These are phyloP conservation scores for Citrus sp. DNA, from an alignment of 345 rosid genomes.

Conservation along the genomic window DNA sequence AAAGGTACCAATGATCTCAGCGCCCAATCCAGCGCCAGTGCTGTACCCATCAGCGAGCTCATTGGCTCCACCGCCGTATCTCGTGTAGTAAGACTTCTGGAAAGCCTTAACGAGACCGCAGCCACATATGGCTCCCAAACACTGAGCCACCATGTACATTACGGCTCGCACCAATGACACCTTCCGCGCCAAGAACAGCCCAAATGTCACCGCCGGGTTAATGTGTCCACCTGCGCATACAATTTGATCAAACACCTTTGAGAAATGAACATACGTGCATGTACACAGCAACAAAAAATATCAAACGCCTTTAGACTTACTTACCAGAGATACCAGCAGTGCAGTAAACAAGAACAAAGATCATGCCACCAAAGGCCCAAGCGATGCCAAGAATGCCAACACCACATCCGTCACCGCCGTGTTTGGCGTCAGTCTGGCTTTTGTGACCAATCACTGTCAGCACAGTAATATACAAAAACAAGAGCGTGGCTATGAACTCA, in stretches of 20 bases:
- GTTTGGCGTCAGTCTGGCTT: slow-evolving; percentile 22
- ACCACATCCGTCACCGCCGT: slow-evolving; percentile 35
- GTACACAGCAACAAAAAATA: background rate
- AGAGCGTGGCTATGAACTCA: slow-evolving; percentile 61
- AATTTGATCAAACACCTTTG: background rate
- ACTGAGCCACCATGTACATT: slow-evolving; percentile 62
- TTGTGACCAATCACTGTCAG: slow-evolving; percentile 65
- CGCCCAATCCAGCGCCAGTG: slow-evolving; percentile 62
- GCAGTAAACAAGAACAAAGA: slow-evolving; percentile 65
- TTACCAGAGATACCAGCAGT: slow-evolving; percentile 69
- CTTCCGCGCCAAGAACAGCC: slow-evolving; percentile 57
- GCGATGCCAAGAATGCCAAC: slow-evolving; percentile 66
- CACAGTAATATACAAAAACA: slow-evolving; percentile 61
- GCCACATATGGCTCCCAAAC: slow-evolving; percentile 64
- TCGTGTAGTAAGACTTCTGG: slow-evolving; percentile 44
- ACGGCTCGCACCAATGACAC: slow-evolving; percentile 59
- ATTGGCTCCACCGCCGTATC: slow-evolving; percentile 68
- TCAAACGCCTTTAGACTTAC: background rate
- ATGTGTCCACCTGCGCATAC: slow-evolving; percentile 56
- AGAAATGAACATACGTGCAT: background rate
- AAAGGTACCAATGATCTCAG: slow-evolving; percentile 66
- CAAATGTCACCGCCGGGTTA: slow-evolving; percentile 72
- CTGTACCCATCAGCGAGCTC: slow-evolving; percentile 40
- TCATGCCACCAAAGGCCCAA: slow-evolving; percentile 80
- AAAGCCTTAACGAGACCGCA: slow-evolving; percentile 61